Conservation (phyloP, 2,329 filamentous ascomycete genomes). For the Microascus cirrosus region DNA sequence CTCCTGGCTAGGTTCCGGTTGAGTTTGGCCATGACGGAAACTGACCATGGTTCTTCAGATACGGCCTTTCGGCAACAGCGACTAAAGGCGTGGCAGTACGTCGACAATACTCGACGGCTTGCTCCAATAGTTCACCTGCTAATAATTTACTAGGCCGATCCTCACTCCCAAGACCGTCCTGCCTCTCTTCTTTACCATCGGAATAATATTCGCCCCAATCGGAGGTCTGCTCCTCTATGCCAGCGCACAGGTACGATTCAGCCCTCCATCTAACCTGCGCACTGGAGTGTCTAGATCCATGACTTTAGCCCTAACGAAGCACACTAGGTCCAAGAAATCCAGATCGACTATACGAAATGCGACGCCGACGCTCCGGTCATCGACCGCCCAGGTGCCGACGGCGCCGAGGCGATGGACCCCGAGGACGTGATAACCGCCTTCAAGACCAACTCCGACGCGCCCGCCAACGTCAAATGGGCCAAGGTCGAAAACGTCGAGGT, state of each 20-base stretch:
- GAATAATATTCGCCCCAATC: slow-evolving; percentile 86
- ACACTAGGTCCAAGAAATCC: slow-evolving; percentile 72
- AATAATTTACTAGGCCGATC: slow-evolving; percentile 62
- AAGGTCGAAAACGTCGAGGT: slow-evolving; percentile 26
- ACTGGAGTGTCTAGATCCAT: neutral
- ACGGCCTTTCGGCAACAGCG: slow-evolving; percentile 95
- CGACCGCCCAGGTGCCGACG: slow-evolving; percentile 20
- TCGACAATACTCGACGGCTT: slow-evolving; percentile 12
- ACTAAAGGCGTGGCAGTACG: slow-evolving; percentile 96
- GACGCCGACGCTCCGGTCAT: slow-evolving; percentile 36
- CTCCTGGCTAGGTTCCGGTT: neutral
- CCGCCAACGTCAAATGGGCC: slow-evolving; percentile 29
- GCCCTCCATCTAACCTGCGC: neutral
- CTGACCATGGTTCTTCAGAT: slow-evolving; percentile 39
- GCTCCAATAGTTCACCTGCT: neutral
- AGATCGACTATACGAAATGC: slow-evolving; percentile 85
- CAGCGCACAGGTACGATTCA: slow-evolving; percentile 56
- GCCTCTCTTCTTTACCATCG: slow-evolving; percentile 82
- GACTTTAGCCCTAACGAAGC: neutral
- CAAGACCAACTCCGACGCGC: slow-evolving; percentile 37
- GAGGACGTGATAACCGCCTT: slow-evolving; percentile 58
- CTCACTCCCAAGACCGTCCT: slow-evolving; percentile 89
- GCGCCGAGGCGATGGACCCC: slow-evolving; percentile 36
- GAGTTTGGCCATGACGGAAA: neutral
- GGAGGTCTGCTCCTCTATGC: slow-evolving; percentile 80